A percentile compares a stretch with the other conserved stretches of the same genome.
Conservation (phyloP, 148 eudicot species). For the Persicaria tinctoria region DNA sequence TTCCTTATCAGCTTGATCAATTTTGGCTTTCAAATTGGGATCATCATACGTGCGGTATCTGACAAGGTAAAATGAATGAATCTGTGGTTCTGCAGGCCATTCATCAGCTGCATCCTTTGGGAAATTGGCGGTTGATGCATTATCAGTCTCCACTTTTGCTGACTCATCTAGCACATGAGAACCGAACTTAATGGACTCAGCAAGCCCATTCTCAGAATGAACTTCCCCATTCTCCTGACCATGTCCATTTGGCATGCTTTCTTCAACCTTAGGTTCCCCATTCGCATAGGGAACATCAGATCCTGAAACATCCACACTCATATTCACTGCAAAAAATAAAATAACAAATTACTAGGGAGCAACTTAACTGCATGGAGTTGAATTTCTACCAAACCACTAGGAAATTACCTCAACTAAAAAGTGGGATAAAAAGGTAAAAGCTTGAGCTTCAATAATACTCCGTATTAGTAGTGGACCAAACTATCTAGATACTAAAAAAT, state of each 20-base stretch:
- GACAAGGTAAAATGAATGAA: conserved; percentile 53
- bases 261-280: conserved; percentile 28
- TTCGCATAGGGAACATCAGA: conserved; percentile 39
- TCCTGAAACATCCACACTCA: conserved; percentile 49
- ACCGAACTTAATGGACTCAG: conserved; percentile 57
- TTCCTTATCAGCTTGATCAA: conserved; percentile 57
- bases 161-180: conserved; percentile 49
- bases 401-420: not conserved
- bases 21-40: conserved; percentile 49
- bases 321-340: not conserved
- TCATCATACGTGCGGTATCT: conserved; percentile 61
- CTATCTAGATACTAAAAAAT: too few species aligned
- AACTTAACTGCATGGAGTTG: not conserved
- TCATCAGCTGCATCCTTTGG: conserved; percentile 78
- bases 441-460: not conserved
- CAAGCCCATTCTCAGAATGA: conserved; percentile 15
- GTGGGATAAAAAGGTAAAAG: not conserved
- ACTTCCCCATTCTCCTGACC: conserved; percentile 34
- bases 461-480: too few species aligned
- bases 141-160: conserved; percentile 30
- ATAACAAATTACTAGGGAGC: not conserved
- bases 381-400: not conserved
- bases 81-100: conserved; percentile 60
- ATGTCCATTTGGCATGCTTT: conserved; percentile 17
- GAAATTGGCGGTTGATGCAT: conserved; percentile 30